Evolutionary conservation across 805 yeast genomes (phyloP).

Genomic region (Metschnikowia reukaufii): DNA sequence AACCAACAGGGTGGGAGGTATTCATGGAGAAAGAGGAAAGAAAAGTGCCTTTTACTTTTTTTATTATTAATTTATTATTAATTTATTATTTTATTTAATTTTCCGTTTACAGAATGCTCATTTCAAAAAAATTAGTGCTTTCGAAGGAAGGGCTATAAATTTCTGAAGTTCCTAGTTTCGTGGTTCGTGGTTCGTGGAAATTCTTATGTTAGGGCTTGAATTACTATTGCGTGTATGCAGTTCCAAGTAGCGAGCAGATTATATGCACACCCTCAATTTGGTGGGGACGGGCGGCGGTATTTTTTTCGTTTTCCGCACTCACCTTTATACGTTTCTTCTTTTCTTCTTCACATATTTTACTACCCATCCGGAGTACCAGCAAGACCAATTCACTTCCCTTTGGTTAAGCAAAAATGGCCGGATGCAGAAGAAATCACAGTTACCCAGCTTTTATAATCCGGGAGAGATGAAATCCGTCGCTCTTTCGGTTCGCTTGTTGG

Average conservation of each 20-base stretch:
- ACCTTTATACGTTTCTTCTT: slow-evolving; percentile 1
- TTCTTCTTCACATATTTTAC: slow-evolving; percentile 22
- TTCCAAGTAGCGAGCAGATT: neutral
- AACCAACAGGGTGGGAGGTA: too few species aligned
- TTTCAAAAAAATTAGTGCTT: too few species aligned
- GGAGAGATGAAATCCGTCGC: slow-evolving; percentile 16
- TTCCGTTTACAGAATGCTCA: too few species aligned
- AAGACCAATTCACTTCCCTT: slow-evolving; percentile 38
- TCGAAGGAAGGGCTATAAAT: too few species aligned
- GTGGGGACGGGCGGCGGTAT: neutral
- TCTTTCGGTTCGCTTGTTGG: slow-evolving; percentile 47
- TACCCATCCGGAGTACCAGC: slow-evolving; percentile 48
- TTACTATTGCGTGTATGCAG: neutral
- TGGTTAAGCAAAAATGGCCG: slow-evolving; percentile 51
- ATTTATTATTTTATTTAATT: too few species aligned
- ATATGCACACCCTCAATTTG: neutral
- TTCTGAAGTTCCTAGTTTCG: neutral
- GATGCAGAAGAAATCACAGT: slow-evolving; percentile 37
- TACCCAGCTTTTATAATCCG: slow-evolving; percentile 40
- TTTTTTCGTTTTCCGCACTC: slow-evolving; percentile 1
- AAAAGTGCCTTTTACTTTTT: too few species aligned
- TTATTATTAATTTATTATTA: too few species aligned
- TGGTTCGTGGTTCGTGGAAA: neutral
- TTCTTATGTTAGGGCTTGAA: neutral
- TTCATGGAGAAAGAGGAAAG: too few species aligned